These are phyloP conservation scores for Diaporthe destruens DNA, from an alignment of 2,329 filamentous ascomycete genomes.

Conservation along the genomic window DNA sequence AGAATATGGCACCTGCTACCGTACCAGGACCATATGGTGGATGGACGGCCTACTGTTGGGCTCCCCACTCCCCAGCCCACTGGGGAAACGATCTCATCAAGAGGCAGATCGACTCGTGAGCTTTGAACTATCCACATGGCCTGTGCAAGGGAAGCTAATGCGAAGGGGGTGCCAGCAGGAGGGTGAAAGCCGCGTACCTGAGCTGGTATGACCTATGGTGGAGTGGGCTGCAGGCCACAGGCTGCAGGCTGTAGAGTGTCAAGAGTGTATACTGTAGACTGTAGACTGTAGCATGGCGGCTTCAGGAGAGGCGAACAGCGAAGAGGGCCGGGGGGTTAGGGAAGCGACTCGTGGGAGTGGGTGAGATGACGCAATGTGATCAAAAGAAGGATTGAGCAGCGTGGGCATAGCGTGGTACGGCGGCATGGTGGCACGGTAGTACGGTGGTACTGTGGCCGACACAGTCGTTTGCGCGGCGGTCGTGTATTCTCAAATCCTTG, in stretches of 20 bases:
- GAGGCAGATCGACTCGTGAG: conserved; percentile 1
- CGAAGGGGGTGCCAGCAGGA: background rate
- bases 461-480: background rate
- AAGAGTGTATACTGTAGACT: background rate
- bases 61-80: background rate
- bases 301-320: conserved; percentile 4
- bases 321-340: background rate
- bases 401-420: conserved; percentile 5
- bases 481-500: conserved; percentile 4
- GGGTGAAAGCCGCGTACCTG: background rate
- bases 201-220: background rate
- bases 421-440: background rate
- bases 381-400: conserved; percentile 5
- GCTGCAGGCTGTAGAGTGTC: no score
- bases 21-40: background rate
- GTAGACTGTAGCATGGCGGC: conserved; percentile 14
- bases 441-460: background rate
- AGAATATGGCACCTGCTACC: background rate
- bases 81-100: conserved; percentile 1
- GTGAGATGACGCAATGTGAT: conserved; percentile 30
- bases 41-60: background rate
- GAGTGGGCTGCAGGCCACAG: conserved; percentile 5
- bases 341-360: conserved; percentile 7
- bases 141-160: background rate
- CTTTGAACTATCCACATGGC: background rate